Base-by-base conservation (phyloP, 1,139 yeast species). In the Debaryomyces singareniensis region DNA sequence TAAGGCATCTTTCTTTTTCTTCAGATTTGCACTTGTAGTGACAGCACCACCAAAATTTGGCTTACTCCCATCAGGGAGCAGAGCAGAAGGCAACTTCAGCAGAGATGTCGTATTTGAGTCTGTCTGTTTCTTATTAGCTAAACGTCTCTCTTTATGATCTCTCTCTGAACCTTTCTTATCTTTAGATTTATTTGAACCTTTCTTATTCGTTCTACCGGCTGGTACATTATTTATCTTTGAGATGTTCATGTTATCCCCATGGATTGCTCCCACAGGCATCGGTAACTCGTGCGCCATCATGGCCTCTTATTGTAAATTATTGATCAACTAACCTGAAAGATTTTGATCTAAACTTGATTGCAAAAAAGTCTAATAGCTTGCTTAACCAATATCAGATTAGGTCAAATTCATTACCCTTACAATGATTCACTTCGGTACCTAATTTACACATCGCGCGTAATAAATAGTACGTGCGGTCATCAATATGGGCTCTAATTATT, bases 41-140 rank as follows among this genome's bases (percentile, higher is more conserved):
- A n/a, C 11, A 11, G 29, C 37, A 20, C 33, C 29, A 26, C 42
- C 37, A 26, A 44, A 45, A 28, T 39, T 39, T 3, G 48, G 49
- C 20, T 39, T 33, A 16, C 37, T 33, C 3, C 43, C 45, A 32
- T 39, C 35, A 4, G 45, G 45, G 13, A 41, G 32, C n/a, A 30
- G 16, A 15, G 35, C 34, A 13, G 24, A 14, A 9, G 36, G 23
- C 4, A 20, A 13, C 13, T 30, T 27, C 13, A 10, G 13, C n/a
- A 12, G 24, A 7, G 28, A 22, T n/a, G 13, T 13, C 9, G 14
- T 23, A 6, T 23, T 13, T 9, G 25, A 23, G 13, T 9, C 25
- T 31, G 27, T 24, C 25, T 30, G 5, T 15, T 27, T 10, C 14
- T 23, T 15, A 13, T 40, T 29, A 44, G 48, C 12, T 47, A 27